phyloP scores from a whole-genome alignment of 2,329 filamentous ascomycete species.

The Alternaria sp. region DNA sequence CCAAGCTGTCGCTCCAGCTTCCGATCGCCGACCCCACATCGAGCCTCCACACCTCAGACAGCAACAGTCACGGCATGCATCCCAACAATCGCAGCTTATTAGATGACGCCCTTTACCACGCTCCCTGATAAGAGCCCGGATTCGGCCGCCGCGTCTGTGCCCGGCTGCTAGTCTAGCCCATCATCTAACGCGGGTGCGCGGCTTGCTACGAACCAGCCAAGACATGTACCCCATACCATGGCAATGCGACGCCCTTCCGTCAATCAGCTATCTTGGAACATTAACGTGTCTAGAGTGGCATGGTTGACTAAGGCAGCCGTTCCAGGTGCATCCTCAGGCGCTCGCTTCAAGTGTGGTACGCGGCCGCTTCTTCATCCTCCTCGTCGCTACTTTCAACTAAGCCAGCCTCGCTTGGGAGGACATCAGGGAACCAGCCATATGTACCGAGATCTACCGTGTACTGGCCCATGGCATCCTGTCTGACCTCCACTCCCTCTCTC shows the following conservation, averaged over 20 bases:
- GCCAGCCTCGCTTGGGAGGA: constrained; percentile 56
- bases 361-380: constrained; percentile 41
- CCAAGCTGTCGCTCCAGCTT: constrained; percentile 14
- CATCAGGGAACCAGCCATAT: constrained; percentile 61
- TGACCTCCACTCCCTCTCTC: constrained; percentile 57
- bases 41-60: constrained; percentile 29
- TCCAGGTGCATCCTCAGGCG: constrained; percentile 1
- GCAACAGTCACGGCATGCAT: constrained; percentile 32
- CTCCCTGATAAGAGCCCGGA: constrained; percentile 37
- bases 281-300: constrained; percentile 12
- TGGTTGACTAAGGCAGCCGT: constrained; percentile 5
- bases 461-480: constrained; percentile 55
- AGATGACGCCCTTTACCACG: constrained; percentile 25
- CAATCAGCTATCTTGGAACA: constrained; percentile 18
- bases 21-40: constrained; percentile 28
- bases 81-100: constrained; percentile 31
- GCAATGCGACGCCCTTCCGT: constrained; percentile 11
- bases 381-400: constrained; percentile 42
- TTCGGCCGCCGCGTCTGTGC: constrained; percentile 30
- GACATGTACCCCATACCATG: constrained; percentile 15
- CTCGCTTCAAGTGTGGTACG: constrained; percentile 42
- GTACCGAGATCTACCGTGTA: constrained; percentile 53
- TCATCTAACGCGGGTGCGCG: constrained; percentile 24
- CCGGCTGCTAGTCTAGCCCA: constrained; percentile 22
- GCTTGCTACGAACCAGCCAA: constrained; percentile 10